Evolutionary conservation across 176 grass and related monocot species (phyloP), one percentile per base, ranked within the genome.

Genomic region (Aegilops longissima): DNA sequence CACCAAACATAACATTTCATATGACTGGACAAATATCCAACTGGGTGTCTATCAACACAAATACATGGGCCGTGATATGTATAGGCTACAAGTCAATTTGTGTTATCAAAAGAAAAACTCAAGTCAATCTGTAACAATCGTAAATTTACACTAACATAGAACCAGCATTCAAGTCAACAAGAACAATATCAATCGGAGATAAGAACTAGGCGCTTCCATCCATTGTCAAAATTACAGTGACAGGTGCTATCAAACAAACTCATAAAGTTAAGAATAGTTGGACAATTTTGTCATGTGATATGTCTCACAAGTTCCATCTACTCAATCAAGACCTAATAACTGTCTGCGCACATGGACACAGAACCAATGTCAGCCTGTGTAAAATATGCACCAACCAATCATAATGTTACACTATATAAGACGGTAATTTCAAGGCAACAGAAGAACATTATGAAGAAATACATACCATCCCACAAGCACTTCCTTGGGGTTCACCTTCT

Each of bases 401-500:
- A 1, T 63, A 72, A 6, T 54, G 6, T 38, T 12, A 1, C 2
- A 2, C 25, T 23, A 73, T 51, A 49, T 5, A 33, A 36, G 5
- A 38, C 0, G 0, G 31, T 8, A 12, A 12, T 1, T 3, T 54
- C 51, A 2, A 54, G 51, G 51, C 16, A 70, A 23, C 17, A 85
- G 4, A 59, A 20, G 18, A 68, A 45, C 10, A 35, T 51, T 30
- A 51, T 18, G 24, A 5, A 23, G 20, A 18, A 18, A 38, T 31
- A 12, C 2, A 56, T 90, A 99, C 97, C 97, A 99, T 92, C 97
- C 97, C 42, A 99, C 97, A 76, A 99, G 84, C 25, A 87, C 92
- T 82, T 99, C 94, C 82, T 99, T 96, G 20, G 94, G 89, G 80
- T 96, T 96, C 36, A 96, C 94, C 87, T 96, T 99, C 18, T 94